A percentile compares a stretch with the other conserved stretches of the same genome.
These are phyloP conservation scores for Wickerhamomyces sydowiorum DNA, from an alignment of 805 yeast species.

Conservation along the genomic window DNA sequence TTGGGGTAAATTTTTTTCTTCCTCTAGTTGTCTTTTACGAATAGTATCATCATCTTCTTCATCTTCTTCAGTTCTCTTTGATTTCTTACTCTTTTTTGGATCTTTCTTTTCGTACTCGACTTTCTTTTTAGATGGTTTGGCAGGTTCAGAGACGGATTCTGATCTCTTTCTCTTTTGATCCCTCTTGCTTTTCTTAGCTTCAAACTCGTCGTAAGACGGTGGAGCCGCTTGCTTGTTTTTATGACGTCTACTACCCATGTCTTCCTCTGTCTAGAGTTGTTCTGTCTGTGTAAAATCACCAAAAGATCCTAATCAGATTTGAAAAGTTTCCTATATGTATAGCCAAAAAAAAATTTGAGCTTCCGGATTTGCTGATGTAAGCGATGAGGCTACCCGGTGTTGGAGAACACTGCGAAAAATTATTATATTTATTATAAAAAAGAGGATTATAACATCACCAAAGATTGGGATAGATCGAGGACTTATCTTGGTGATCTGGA, in stretches of 20 bases:
- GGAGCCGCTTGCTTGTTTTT: slow-evolving; percentile 92
- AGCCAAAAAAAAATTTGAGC: neutral
- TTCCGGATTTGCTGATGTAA: neutral
- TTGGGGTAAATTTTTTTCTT: slow-evolving; percentile 50
- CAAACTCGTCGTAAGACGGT: slow-evolving; percentile 82
- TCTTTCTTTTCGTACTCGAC: slow-evolving; percentile 10
- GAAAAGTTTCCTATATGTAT: neutral
- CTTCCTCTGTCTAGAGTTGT: neutral
- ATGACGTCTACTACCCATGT: slow-evolving; percentile 85
- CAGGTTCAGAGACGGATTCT: slow-evolving; percentile 22
- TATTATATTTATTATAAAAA: no score
- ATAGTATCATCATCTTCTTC: slow-evolving; percentile 20
- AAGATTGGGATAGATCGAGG: no score
- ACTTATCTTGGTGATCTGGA: no score
- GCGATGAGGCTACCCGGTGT: slow-evolving; percentile 3
- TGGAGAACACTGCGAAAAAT: neutral
- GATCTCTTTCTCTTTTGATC: slow-evolving; percentile 30
- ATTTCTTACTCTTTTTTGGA: slow-evolving; percentile 10
- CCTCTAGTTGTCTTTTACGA: slow-evolving; percentile 25
- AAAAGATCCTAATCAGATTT: neutral
- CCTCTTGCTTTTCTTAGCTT: slow-evolving; percentile 38
- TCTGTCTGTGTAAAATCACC: neutral
- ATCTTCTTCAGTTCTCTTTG: slow-evolving; percentile 15
- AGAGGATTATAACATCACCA: no score
- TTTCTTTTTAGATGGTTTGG: slow-evolving; percentile 21